Evolutionary conservation across 331 rosid species (phyloP).

Genomic region (Acacia concinna): DNA sequence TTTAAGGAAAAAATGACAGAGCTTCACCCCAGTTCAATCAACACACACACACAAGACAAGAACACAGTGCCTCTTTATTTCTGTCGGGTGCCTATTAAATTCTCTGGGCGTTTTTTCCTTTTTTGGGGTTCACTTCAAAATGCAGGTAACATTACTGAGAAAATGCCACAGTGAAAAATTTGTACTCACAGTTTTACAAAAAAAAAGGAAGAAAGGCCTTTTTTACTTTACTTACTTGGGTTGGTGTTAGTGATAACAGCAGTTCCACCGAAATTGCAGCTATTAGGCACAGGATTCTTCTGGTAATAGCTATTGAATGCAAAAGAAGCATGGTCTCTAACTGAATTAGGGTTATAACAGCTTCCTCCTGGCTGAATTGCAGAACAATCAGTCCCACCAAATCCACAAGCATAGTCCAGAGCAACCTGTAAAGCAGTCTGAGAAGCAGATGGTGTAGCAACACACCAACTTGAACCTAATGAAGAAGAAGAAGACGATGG

Average conservation of each 20-base stretch:
- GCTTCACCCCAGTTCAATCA: not conserved
- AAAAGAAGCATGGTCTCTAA: conserved; percentile 78
- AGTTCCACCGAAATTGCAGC: conserved; percentile 95
- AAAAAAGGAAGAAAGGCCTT: not conserved
- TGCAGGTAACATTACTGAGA: conserved; percentile 19
- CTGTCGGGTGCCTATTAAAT: not conserved
- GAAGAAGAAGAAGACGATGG: conserved; percentile 31
- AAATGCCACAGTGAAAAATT: not conserved
- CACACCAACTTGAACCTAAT: conserved; percentile 77
- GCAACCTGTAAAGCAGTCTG: conserved; percentile 67
- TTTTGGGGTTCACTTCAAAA: not conserved
- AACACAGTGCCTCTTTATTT: not conserved
- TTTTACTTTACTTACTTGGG: conserved; percentile 64
- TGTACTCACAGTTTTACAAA: not conserved
- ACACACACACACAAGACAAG: not conserved
- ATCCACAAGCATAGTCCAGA: conserved; percentile 91
- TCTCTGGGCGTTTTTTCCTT: not conserved
- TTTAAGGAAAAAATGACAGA: not conserved
- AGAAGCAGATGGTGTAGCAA: conserved; percentile 76
- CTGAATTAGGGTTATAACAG: conserved; percentile 69
- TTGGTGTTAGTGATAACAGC: conserved; percentile 83
- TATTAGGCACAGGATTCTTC: conserved; percentile 82
- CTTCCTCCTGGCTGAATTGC: conserved; percentile 75
- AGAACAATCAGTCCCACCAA: conserved; percentile 77
- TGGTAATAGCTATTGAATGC: conserved; percentile 88